Evolutionary conservation across 306 rosid genomes (phyloP).

Genomic region (Quillaja saponaria): DNA sequence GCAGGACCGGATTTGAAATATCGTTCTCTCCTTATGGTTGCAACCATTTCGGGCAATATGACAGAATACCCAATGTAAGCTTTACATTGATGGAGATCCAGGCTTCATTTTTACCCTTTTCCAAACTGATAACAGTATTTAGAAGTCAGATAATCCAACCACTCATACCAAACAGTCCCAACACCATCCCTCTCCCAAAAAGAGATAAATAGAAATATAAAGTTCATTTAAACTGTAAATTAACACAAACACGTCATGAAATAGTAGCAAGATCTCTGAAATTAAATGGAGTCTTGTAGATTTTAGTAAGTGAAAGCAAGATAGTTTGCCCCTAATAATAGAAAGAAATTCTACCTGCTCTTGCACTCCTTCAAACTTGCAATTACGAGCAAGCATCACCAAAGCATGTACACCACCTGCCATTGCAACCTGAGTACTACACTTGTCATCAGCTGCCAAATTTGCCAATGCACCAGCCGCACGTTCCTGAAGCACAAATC

Average conservation of each 20-base stretch:
- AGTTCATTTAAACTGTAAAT: conserved; percentile 3
- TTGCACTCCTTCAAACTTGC: conserved; percentile 98
- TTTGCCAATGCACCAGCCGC: conserved; percentile 99
- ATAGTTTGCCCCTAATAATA: conserved; percentile 16
- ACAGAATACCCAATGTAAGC: conserved; percentile 10
- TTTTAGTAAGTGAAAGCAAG: conserved; percentile 12
- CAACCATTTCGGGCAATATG: background rate
- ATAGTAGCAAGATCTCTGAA: conserved; percentile 3
- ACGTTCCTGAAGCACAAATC: conserved; percentile 70
- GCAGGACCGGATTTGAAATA: no score
- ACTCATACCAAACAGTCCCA: background rate
- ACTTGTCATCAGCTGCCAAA: conserved; percentile 99
- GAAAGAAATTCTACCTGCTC: conserved; percentile 74
- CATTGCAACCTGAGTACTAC: conserved; percentile 95
- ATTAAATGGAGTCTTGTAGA: conserved; percentile 15
- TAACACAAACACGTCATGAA: conserved; percentile 13
- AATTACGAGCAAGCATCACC: conserved; percentile 97
- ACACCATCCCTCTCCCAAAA: background rate
- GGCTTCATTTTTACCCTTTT: conserved; percentile 15
- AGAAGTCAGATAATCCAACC: conserved; percentile 14
- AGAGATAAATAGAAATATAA: conserved; percentile 14
- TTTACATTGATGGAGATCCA: conserved; percentile 11
- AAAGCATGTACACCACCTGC: conserved; percentile 99
- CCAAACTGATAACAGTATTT: conserved; percentile 12
- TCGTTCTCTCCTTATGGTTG: no score